These are phyloP conservation scores for Linnemannia exigua DNA, from an alignment of 192 early-diverging fungal genomes.

Conservation along the genomic window DNA sequence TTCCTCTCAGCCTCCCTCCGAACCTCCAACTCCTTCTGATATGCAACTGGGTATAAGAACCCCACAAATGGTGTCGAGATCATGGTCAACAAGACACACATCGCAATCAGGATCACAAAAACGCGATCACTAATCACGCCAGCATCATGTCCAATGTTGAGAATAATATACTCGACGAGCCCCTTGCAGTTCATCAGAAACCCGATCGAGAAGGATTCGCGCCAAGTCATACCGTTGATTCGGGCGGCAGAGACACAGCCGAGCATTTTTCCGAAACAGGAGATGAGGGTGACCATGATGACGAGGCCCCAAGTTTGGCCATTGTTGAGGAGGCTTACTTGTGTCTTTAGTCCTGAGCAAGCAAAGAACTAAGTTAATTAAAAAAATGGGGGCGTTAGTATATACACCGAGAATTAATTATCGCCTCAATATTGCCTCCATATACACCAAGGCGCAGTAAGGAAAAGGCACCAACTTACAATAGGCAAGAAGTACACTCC, in stretches of 20 bases:
- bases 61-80: conserved; percentile 84
- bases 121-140: conserved; percentile 78
- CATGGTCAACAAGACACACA: conserved; percentile 88
- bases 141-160: conserved; percentile 90
- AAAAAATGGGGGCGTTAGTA: neutral
- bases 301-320: conserved; percentile 82
- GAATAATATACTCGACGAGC: conserved; percentile 94
- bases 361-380: conserved; percentile 81
- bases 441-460: too few relatives aligned
- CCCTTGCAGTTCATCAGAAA: conserved; percentile 96
- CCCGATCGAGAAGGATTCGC: conserved; percentile 86
- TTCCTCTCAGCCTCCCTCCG: conserved; percentile 46
- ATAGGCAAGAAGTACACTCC: conserved; percentile 88
- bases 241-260: conserved; percentile 79
- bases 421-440: too few relatives aligned
- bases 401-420: too few relatives aligned
- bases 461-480: conserved; percentile 56
- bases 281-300: conserved; percentile 76
- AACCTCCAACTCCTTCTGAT: conserved; percentile 62
- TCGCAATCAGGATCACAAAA: conserved; percentile 70
- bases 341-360: conserved; percentile 89
- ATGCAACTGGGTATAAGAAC: conserved; percentile 79
- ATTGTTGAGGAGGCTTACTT: conserved; percentile 77
- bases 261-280: conserved; percentile 85
- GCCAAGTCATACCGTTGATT: conserved; percentile 75